Evolutionary conservation across 192 early-diverging fungal species (phyloP).

Genomic region (Backusella psychrophila): DNA sequence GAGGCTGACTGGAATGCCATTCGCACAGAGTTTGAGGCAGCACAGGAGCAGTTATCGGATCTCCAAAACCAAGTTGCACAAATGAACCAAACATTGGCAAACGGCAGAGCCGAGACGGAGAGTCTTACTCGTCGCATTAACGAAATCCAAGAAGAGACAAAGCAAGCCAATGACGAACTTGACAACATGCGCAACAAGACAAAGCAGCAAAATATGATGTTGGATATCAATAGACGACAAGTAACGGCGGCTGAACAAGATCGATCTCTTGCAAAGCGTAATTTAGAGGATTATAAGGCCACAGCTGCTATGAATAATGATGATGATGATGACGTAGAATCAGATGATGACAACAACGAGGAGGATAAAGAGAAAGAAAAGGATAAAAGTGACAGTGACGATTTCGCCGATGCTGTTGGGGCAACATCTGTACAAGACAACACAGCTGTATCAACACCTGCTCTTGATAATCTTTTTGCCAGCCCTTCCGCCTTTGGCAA

Average conservation of each 20-base stretch:
- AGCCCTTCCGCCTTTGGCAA: not conserved
- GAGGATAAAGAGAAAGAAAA: not conserved
- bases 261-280: conserved; percentile 54
- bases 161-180: conserved; percentile 46
- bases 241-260: conserved; percentile 58
- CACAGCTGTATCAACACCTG: not conserved
- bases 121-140: conserved; percentile 43
- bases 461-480: conserved; percentile 16
- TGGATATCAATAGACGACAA: conserved; percentile 67
- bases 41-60: conserved; percentile 43
- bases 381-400: not conserved
- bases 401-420: not conserved
- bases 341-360: not conserved
- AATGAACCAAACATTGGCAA: conserved; percentile 39
- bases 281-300: conserved; percentile 44
- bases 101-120: conserved; percentile 46
- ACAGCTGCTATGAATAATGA: conserved; percentile 15
- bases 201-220: conserved; percentile 55
- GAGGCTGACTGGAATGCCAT: conserved; percentile 44
- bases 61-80: conserved; percentile 50
- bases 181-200: conserved; percentile 55
- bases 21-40: conserved; percentile 48
- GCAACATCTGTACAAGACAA: not conserved
- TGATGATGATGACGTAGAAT: not conserved
- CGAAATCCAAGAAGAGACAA: conserved; percentile 56